phyloP scores from a whole-genome alignment of 2,329 filamentous ascomycete genomes.

The Epichloe elymi region DNA sequence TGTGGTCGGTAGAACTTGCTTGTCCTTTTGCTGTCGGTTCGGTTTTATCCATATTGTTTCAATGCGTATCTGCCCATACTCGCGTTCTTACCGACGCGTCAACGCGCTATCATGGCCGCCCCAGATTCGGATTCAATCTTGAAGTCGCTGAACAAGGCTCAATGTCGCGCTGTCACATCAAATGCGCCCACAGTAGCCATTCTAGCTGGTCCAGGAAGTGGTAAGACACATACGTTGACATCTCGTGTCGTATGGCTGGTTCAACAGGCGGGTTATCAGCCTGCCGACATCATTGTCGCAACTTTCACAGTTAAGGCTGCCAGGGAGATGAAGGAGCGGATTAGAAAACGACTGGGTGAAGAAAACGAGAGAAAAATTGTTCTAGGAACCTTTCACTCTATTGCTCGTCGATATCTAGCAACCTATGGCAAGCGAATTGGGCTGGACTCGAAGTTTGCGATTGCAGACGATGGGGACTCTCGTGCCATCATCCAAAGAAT shows the following conservation, averaged over 20 bases:
- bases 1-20: not conserved
- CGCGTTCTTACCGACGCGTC: constrained; percentile 6
- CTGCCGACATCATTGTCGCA: constrained; percentile 83
- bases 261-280: constrained; percentile 54
- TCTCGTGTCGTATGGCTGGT: constrained; percentile 85
- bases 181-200: constrained; percentile 46
- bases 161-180: constrained; percentile 42
- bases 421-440: constrained; percentile 77
- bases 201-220: constrained; percentile 55
- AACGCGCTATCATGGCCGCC: constrained; percentile 15
- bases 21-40: not conserved
- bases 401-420: constrained; percentile 71
- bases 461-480: constrained; percentile 75
- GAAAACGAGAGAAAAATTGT: constrained; percentile 65
- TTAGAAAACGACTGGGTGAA: constrained; percentile 68
- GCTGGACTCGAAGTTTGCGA: constrained; percentile 71
- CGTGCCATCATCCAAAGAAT: constrained; percentile 70
- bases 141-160: constrained; percentile 39
- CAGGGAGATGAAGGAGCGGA: constrained; percentile 81
- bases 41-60: not conserved
- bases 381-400: constrained; percentile 89
- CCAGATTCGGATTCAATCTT: constrained; percentile 24
- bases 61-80: constrained; percentile 1
- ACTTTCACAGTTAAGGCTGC: constrained; percentile 97
- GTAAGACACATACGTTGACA: constrained; percentile 92